These are phyloP conservation scores for Fomes fomentarius DNA, from an alignment of 1,284 basidiomycete genomes.

Conservation along the genomic window DNA sequence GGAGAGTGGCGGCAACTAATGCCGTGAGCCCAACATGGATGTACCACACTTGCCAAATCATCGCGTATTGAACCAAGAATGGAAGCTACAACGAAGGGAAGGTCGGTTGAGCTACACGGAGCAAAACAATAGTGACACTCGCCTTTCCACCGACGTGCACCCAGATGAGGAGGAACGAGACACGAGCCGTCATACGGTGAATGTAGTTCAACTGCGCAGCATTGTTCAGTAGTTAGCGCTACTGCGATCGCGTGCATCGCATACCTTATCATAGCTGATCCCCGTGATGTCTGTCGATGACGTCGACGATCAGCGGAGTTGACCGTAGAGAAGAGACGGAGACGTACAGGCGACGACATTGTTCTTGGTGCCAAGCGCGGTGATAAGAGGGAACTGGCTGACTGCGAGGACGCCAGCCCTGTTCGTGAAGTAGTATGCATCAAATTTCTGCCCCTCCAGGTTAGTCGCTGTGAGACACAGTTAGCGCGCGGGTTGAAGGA, in stretches of 20 bases:
- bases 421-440: constrained; percentile 48
- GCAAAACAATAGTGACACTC: constrained; percentile 21
- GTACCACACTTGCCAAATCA: constrained; percentile 9
- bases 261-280: constrained; percentile 58
- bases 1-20: constrained; percentile 23
- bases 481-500: background rate
- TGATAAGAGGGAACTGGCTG: constrained; percentile 63
- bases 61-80: background rate
- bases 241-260: background rate
- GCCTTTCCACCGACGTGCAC: constrained; percentile 51
- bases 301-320: too few species aligned
- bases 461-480: constrained; percentile 38
- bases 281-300: constrained; percentile 54
- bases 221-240: background rate
- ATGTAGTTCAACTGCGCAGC: constrained; percentile 48
- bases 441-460: constrained; percentile 36
- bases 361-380: constrained; percentile 66
- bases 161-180: constrained; percentile 51
- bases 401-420: constrained; percentile 53
- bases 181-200: constrained; percentile 56
- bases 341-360: constrained; percentile 60
- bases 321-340: too few species aligned
- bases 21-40: constrained; percentile 22
- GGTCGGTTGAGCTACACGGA: background rate
- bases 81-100: constrained; percentile 1